Base-by-base conservation (phyloP, 495 filamentous ascomycete species). In the Daldinia caldariorum region DNA sequence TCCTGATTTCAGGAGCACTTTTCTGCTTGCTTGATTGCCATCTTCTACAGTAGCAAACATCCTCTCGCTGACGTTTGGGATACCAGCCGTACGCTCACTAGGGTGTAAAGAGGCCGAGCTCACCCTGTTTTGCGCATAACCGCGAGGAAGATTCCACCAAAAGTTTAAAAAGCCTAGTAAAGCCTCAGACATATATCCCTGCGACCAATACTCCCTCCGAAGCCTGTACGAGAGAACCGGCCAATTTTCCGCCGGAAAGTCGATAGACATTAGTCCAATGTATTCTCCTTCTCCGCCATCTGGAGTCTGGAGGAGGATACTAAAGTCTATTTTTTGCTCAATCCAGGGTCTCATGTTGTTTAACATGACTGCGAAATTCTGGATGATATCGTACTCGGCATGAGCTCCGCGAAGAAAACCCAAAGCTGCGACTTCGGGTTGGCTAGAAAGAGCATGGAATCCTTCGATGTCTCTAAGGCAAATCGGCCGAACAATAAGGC, bases 401-500 rank as follows among this genome's bases (percentile, higher is more conserved):
- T 16, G 13, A 4, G 32, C 5, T 56, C 53, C 53, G 12, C 8
- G 8, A 20, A 2, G 3, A 13, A 10, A 56, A 10, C 26, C 53
- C n/a, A 56, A 22, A 16, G 53, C 53, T 12, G 16, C 16, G 16
- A 32, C 32, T 56, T 56, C 53, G 1, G 53, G 53, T 38, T 56
- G 29, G 26, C 53, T 56, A 9, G 1, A 38, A 35, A 56, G 32
- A 18, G 32, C 10, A 56, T 37, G 31, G 6, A 9, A 56, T 26
- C 32, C 53, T 35, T 37, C 53, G 3, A 56, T 8, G 22, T 56
- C 53, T 20, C 20, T 56, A 37, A 56, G 5, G 18, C 26, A 32
- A 38, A 56, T n/a, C 2, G 53, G 53, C 4, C 53, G 31, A 35
- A 56, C 7, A 18, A 56, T 37, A 38, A 56, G 53, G 32, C 53